Percentiles rank a stretch among this genome's conserved stretches.
Conservation (phyloP, 1,284 basidiomycete genomes). For the Ganoderma lucidum region DNA sequence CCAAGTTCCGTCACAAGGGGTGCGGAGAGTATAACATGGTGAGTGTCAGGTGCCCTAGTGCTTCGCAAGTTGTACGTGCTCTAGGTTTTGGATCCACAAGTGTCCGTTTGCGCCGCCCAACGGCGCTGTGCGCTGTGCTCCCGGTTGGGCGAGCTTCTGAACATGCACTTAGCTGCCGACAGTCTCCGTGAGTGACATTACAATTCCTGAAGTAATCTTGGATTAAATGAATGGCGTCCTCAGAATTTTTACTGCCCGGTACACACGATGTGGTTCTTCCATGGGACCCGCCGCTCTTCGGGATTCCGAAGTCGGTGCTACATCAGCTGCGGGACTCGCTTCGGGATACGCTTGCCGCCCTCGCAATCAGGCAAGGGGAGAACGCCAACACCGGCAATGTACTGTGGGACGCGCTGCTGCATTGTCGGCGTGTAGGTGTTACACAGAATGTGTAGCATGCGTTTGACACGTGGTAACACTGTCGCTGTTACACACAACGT, state of each 20-base stretch:
- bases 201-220: no score
- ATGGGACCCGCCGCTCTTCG: constrained; percentile 3
- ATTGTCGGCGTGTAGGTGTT: no score
- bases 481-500: no score
- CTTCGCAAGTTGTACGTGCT: neutral
- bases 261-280: neutral
- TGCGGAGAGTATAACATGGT: neutral
- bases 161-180: neutral
- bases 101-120: neutral
- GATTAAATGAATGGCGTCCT: no score
- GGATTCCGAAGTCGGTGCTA: neutral
- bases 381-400: no score
- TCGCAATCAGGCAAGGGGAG: constrained; percentile 1
- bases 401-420: no score
- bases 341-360: neutral
- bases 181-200: neutral
- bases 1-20: neutral
- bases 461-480: no score
- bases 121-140: neutral
- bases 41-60: neutral
- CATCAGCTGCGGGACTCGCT: neutral
- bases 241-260: neutral
- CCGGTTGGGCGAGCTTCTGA: constrained; percentile 1
- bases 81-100: neutral
- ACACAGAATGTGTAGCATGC: no score